Conservation (phyloP, 495 filamentous ascomycete genomes). For the Penicillium verhagenii region DNA sequence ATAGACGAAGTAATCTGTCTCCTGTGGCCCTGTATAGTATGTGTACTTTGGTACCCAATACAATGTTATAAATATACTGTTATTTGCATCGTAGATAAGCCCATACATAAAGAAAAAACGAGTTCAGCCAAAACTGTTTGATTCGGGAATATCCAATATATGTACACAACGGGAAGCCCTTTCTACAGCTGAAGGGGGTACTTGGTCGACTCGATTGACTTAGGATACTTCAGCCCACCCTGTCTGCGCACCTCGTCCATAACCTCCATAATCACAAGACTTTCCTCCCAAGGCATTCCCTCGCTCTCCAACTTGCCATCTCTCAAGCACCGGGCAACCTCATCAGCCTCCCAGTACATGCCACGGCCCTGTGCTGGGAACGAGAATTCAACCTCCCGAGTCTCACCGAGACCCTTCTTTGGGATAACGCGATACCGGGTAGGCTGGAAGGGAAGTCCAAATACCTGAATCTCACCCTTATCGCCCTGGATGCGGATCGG, state of each 20-base stretch:
- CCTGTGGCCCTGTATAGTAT: constrained; percentile 30
- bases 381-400: constrained; percentile 60
- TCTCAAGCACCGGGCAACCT: constrained; percentile 75
- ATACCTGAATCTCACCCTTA: constrained; percentile 82
- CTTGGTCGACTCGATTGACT: constrained; percentile 74
- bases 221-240: constrained; percentile 75
- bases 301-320: constrained; percentile 83
- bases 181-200: constrained; percentile 53
- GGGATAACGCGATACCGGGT: constrained; percentile 59
- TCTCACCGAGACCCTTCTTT: constrained; percentile 38
- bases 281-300: constrained; percentile 73
- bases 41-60: constrained; percentile 26
- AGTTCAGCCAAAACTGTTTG: too few species aligned
- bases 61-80: constrained; percentile 6
- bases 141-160: too few species aligned
- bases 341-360: constrained; percentile 96
- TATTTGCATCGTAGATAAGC: background rate
- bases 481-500: constrained; percentile 81
- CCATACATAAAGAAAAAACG: too few species aligned
- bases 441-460: constrained; percentile 71
- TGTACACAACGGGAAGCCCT: background rate
- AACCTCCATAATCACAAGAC: constrained; percentile 85
- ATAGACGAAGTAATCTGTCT: constrained; percentile 26
- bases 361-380: constrained; percentile 72
- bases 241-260: constrained; percentile 88